Conservation (phyloP, 1,284 basidiomycete species). For the Jaminaea rosea region DNA sequence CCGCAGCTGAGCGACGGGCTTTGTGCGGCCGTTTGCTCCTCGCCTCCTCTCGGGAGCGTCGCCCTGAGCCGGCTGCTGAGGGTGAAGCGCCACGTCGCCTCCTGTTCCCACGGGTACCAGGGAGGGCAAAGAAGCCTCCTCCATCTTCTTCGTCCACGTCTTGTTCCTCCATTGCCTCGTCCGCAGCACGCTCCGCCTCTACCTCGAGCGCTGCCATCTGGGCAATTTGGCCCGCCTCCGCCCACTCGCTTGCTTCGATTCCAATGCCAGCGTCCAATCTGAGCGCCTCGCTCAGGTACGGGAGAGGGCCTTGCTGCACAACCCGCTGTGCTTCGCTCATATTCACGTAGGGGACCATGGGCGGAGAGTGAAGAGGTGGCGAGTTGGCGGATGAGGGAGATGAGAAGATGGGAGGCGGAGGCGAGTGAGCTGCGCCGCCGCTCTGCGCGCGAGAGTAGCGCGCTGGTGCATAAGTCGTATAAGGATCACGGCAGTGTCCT, state of each 20-base stretch:
- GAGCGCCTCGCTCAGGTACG: constrained; percentile 4
- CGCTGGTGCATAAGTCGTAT: not conserved
- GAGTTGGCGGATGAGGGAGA: not conserved
- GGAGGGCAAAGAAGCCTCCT: not conserved
- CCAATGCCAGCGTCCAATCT: not conserved
- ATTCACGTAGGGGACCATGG: not conserved
- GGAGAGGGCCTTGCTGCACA: not conserved
- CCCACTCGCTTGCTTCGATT: not conserved
- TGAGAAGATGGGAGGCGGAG: not conserved
- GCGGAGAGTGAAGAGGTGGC: not conserved
- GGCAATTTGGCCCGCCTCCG: constrained; percentile 1
- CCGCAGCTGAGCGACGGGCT: too few species aligned
- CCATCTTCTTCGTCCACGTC: not conserved
- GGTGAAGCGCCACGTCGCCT: not conserved
- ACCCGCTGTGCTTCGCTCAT: not conserved
- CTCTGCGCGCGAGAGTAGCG: not conserved
- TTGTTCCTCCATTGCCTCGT: not conserved
- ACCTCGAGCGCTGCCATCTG: not conserved
- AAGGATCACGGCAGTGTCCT: not conserved
- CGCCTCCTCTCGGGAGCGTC: not conserved
- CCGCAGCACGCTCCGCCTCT: not conserved
- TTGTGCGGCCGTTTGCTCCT: not conserved
- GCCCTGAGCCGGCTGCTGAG: not conserved
- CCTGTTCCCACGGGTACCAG: not conserved
- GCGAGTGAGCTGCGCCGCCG: not conserved